Base-by-base conservation (phyloP, 495 filamentous ascomycete genomes). In the Oidiodendron maius region DNA sequence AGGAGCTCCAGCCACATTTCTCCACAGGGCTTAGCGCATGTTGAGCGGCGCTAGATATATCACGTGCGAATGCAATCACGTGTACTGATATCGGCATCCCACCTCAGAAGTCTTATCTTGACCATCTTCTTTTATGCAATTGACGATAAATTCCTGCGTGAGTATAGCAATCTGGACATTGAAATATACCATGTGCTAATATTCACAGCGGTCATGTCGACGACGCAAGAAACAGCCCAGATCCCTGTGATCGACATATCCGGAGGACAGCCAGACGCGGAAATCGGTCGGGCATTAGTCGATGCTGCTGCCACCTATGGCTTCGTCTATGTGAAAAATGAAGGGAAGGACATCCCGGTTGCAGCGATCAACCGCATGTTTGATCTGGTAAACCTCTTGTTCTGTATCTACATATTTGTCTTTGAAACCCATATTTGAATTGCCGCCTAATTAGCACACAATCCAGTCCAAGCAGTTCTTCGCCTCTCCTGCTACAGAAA, bases 181-280 rank as follows among this genome's bases (percentile, higher is more conserved):
- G 4, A 20, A 8, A 16, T 16, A 17, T n/a, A 21, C 41, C 41
- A 26, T 46, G 17, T n/a, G 4, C 11, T 38, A 38, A 9, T 23
- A 80, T 77, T 72, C 40, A 17, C n/a, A n/a, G 25, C 20, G 2
- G 54, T 71, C 10, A 62, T 51, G 45, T 53, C 67, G 21, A 70
- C 79, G 44, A 77, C 76, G 20, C 15, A 17, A 3, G 2, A 10
- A 8, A 11, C 43, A 21, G 28, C 6, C 40, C 58, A 71, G 17
- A 87, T 95, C 22, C 87, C 91, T 10, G 69, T 95, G 53, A 86
- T 97, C 56, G 83, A 95, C 60, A 80, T 97, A 59, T 81, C 76
- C 2, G 68, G 71, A 35, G 57, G 71, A 4, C 66, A 69, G 20
- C 63, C 65, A 36, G 66, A 80, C 50, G 65, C 77, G 56, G 67